Conservation (phyloP, 257 asterid species). For the Nicotiana otophora region DNA sequence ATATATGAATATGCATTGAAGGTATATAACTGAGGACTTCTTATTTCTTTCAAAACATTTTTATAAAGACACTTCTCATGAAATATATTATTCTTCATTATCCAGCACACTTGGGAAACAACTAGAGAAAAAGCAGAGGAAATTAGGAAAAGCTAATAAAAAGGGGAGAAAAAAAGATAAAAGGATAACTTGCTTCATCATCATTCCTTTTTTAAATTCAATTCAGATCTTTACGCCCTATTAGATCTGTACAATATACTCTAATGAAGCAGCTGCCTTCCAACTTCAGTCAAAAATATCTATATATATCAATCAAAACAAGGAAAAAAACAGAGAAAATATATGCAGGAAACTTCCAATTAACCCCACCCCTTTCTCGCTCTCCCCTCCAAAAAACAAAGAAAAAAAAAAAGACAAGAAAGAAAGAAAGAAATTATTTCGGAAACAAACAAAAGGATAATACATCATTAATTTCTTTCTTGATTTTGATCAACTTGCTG, state of each 20-base stretch:
- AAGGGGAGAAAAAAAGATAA: neutral
- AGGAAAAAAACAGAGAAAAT: neutral
- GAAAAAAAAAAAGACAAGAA: neutral
- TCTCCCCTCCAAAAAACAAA: neutral
- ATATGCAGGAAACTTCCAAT: neutral
- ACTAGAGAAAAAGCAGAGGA: neutral
- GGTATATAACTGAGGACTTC: too few species aligned
- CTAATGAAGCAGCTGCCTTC: neutral
- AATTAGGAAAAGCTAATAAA: neutral
- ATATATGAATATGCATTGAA: too few species aligned
- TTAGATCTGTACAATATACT: neutral
- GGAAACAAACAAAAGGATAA: neutral
- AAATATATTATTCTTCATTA: too few species aligned
- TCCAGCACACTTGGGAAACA: too few species aligned
- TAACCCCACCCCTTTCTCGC: neutral
- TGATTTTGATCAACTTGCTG: constrained; percentile 10
- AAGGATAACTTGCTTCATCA: neutral
- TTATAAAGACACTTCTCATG: too few species aligned
- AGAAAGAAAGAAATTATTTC: neutral
- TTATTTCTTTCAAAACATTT: too few species aligned
- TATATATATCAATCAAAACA: neutral
- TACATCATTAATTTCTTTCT: neutral
- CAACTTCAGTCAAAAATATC: neutral
- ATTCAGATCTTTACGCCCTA: neutral
- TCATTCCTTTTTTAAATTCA: neutral